phyloP scores from a whole-genome alignment of 2,329 filamentous ascomycete genomes.

The Talaromyces albobiverticillius region DNA sequence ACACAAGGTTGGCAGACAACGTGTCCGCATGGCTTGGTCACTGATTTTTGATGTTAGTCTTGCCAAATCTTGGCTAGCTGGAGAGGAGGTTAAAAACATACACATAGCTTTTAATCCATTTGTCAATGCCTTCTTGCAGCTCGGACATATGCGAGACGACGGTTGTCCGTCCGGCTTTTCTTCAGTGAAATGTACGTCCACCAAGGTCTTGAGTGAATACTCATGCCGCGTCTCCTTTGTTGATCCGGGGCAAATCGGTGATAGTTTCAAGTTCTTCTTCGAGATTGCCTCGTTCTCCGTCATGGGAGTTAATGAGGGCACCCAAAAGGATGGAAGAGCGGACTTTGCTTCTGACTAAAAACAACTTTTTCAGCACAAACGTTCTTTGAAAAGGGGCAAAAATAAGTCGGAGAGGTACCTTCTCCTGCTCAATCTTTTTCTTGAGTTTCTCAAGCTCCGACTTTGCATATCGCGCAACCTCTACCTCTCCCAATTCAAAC shows the following conservation, averaged over 20 bases:
- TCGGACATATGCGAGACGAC: constrained; percentile 66
- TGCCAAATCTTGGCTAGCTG: background rate
- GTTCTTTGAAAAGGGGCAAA: background rate
- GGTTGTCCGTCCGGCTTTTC: constrained; percentile 52
- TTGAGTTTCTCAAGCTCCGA: constrained; percentile 70
- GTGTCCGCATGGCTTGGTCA: constrained; percentile 87
- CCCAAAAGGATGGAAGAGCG: constrained; percentile 85
- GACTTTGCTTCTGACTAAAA: constrained; percentile 56
- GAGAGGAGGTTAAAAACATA: constrained; percentile 28
- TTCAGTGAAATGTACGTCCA: constrained; percentile 73
- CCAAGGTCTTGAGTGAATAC: constrained; percentile 74
- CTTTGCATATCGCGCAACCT: constrained; percentile 66
- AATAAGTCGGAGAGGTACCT: constrained; percentile 43
- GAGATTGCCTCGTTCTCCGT: constrained; percentile 53
- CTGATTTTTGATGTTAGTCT: constrained; percentile 22
- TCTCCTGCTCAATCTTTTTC: constrained; percentile 69
- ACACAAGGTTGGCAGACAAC: constrained; percentile 85
- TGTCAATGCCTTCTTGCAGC: constrained; percentile 76
- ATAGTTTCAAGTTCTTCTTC: constrained; percentile 62
- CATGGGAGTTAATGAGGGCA: constrained; percentile 75
- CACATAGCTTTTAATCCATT: constrained; percentile 77
- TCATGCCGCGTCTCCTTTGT: constrained; percentile 63
- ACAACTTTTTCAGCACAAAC: background rate
- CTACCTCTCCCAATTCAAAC: constrained; percentile 74
- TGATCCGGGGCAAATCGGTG: constrained; percentile 75